Conservation (phyloP, 495 filamentous ascomycete genomes). For the Daldinia childiae region DNA sequence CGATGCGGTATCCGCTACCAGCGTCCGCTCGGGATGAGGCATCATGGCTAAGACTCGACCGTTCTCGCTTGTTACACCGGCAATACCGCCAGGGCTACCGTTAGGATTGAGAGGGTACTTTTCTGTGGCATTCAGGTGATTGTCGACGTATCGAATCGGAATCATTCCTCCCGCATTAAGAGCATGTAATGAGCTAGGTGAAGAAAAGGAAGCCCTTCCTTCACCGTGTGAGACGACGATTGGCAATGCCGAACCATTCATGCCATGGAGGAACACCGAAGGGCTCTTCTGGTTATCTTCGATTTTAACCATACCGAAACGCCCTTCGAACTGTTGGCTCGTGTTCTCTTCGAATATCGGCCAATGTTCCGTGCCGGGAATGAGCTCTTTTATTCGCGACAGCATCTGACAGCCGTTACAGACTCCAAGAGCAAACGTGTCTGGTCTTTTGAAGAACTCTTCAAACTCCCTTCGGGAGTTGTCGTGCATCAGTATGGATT, state of each 20-base stretch:
- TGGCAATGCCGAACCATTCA: constrained; percentile 83
- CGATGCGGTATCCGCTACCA: constrained; percentile 82
- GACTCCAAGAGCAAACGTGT: constrained; percentile 93
- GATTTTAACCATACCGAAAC: constrained; percentile 88
- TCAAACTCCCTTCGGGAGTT: constrained; percentile 80
- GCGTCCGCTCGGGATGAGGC: constrained; percentile 96
- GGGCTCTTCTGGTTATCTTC: constrained; percentile 66
- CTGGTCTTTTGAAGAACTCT: constrained; percentile 84
- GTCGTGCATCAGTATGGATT: constrained; percentile 85
- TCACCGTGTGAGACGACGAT: constrained; percentile 94
- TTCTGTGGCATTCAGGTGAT: constrained; percentile 75
- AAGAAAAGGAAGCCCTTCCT: constrained; percentile 80
- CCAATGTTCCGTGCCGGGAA: constrained; percentile 87
- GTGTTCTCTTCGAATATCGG: constrained; percentile 86
- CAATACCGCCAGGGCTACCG: constrained; percentile 86
- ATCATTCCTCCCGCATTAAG: constrained; percentile 71
- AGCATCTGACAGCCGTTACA: constrained; percentile 99
- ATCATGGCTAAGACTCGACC: constrained; percentile 93
- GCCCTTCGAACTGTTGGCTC: constrained; percentile 92
- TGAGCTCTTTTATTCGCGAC: constrained; percentile 79
- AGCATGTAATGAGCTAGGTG: constrained; percentile 60
- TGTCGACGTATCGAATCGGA: constrained; percentile 84
- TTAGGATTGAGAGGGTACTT: constrained; percentile 94
- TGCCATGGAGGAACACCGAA: constrained; percentile 92
- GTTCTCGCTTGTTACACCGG: constrained; percentile 80